phyloP scores from a whole-genome alignment of 495 filamentous ascomycete genomes.

The Neurospora pannonica region DNA sequence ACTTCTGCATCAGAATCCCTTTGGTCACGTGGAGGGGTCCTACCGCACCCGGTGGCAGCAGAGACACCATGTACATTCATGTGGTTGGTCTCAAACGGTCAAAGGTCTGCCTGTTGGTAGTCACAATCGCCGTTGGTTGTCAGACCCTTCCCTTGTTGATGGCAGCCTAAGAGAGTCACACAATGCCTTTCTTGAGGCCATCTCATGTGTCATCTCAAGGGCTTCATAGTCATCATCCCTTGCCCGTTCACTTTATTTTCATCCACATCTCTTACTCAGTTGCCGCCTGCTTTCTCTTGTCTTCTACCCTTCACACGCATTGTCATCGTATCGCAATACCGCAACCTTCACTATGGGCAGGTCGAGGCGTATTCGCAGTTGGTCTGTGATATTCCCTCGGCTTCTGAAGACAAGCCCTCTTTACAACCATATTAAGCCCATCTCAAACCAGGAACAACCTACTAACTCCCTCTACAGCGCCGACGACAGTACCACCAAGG shows the following conservation, averaged over 20 bases:
- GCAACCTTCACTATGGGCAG: not conserved
- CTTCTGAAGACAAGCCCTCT: not conserved
- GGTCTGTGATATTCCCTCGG: not conserved
- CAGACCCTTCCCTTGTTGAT: not conserved
- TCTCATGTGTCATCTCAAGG: not conserved
- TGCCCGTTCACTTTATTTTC: not conserved
- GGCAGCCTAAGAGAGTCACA: not conserved
- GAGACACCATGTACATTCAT: not conserved
- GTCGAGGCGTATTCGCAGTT: not conserved
- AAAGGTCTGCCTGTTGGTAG: not conserved
- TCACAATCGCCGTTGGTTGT: not conserved
- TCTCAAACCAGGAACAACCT: not conserved
- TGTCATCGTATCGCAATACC: not conserved
- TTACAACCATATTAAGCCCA: not conserved
- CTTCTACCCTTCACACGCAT: not conserved
- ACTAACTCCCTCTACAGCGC: not conserved
- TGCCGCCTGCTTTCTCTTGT: not conserved
- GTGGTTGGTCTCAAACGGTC: not conserved
- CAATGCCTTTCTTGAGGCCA: not conserved
- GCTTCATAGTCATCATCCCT: not conserved
- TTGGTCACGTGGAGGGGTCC: not conserved
- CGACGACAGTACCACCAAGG: not conserved
- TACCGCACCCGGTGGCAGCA: not conserved
- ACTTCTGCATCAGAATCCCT: not conserved
- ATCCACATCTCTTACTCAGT: not conserved